Base-by-base conservation (phyloP, 257 asterid species). In the Oldenlandia corymbosa region DNA sequence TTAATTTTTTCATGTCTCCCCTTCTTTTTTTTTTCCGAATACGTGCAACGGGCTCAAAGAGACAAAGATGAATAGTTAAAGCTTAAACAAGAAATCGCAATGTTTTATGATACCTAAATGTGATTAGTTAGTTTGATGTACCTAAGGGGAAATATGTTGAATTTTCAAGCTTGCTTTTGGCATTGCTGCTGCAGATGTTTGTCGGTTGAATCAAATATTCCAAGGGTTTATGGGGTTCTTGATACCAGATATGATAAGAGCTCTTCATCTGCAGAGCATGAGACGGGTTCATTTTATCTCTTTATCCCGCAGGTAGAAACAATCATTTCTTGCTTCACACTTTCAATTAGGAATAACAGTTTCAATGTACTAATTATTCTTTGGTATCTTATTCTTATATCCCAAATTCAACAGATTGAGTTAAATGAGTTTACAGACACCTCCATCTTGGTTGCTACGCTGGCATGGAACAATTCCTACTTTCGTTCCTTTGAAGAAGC, bases 221-320 rank as follows among this genome's bases (percentile, higher is more conserved):
- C 85, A 30, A 83, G 75, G 85, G 92, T 88, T 60, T 90, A 90
- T 57, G 97, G 97, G 31, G 79, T 87, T 83, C 67, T 78, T 69
- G 87, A 85, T 76, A 70, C 75, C 60, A 75, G 80, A 66, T 74
- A 85, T 53, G 88, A 87, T 66, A 52, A 78, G 43, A 24, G 62
- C 54, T 69, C 69, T 67, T 68, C 90, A 27, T 41, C 78, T 68
- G 20, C 78, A 71, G 79, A 82, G 80, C 81, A 68, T 54, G 81
- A 83, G 74, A 71, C 59, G 53, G 95, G 95, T 65, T 76, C 91
- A 42, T 77, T 68, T 80, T 68, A 83, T 79, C 77, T 87, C 58
- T 85, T 87, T 73, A 77, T 90, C 47, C 97, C 97, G 31, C 97
- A 87, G 81, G 97, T 78, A 81, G 63, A 11, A 56, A 9, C 47